Conservation (phyloP, 164 flowering plant species). For the Stephania yunnanensis region DNA sequence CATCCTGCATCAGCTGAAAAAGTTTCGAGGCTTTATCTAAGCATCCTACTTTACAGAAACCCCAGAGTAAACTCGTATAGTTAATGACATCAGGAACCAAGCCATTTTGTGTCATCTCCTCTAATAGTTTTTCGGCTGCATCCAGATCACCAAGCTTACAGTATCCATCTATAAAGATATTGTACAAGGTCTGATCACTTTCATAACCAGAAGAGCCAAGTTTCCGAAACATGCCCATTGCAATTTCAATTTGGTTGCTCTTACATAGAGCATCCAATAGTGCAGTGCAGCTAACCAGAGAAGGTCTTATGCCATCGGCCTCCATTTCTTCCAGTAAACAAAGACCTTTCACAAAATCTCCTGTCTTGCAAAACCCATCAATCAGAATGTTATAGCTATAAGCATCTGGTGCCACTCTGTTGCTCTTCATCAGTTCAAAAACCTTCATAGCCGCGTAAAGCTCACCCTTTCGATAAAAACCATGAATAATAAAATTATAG, state of each 20-base stretch:
- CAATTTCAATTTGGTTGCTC: constrained; percentile 28
- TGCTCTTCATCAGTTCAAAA: constrained; percentile 45
- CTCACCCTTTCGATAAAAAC: constrained; percentile 41
- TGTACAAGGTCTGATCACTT: constrained; percentile 32
- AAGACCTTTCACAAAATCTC: constrained; percentile 31
- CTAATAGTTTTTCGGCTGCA: constrained; percentile 25
- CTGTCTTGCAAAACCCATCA: constrained; percentile 51
- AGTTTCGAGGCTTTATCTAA: constrained; percentile 33
- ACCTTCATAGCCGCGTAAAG: constrained; percentile 32
- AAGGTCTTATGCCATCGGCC: constrained; percentile 32
- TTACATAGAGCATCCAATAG: constrained; percentile 38
- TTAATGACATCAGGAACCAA: constrained; percentile 31
- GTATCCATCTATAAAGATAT: constrained; percentile 39
- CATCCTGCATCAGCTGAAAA: constrained; percentile 23
- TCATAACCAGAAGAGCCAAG: constrained; percentile 30
- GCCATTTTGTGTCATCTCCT: constrained; percentile 39
- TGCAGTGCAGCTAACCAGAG: constrained; percentile 37
- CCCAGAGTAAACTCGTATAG: constrained; percentile 32
- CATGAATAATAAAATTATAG: constrained; percentile 54
- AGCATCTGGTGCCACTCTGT: constrained; percentile 41
- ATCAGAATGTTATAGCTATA: constrained; percentile 56
- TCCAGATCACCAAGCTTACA: constrained; percentile 37
- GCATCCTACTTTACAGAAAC: constrained; percentile 31
- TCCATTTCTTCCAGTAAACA: constrained; percentile 44
- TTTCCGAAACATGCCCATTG: constrained; percentile 27